Evolutionary conservation across 1,139 yeast genomes (phyloP).

Genomic region (Suhomyces atakaporum): DNA sequence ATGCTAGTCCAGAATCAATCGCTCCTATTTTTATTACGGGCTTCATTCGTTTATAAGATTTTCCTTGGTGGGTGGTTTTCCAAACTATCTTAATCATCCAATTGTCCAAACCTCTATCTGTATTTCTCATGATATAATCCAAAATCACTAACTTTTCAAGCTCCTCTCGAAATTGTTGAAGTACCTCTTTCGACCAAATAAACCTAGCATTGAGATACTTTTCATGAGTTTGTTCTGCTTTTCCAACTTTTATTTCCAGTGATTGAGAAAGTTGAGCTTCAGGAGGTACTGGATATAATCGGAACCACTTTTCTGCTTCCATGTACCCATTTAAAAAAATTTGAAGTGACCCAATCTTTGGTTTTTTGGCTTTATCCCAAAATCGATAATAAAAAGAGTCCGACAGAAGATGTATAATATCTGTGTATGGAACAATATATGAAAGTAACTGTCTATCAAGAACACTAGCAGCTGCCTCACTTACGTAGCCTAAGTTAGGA

Average conservation of each 20-base stretch:
- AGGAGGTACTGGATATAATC: constrained; percentile 57
- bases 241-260: constrained; percentile 20
- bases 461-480: constrained; percentile 72
- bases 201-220: constrained; percentile 27
- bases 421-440: constrained; percentile 67
- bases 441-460: constrained; percentile 62
- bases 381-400: constrained; percentile 56
- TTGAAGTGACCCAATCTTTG: constrained; percentile 70
- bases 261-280: constrained; percentile 24
- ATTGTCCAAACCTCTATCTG: constrained; percentile 74
- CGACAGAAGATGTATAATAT: constrained; percentile 55
- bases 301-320: constrained; percentile 64
- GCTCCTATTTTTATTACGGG: constrained; percentile 66
- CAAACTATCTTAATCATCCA: constrained; percentile 73
- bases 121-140: constrained; percentile 73
- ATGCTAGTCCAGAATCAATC: constrained; percentile 73
- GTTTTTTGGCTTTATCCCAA: constrained; percentile 47
- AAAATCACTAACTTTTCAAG: constrained; percentile 69
- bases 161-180: constrained; percentile 59
- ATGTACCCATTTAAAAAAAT: constrained; percentile 58
- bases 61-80: constrained; percentile 25
- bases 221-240: constrained; percentile 10
- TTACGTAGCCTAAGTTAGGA: constrained; percentile 71
- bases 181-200: constrained; percentile 54
- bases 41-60: constrained; percentile 12